Evolutionary conservation across 2,329 filamentous ascomycete genomes (phyloP).

Genomic region (Alternaria hordeiaustralica): DNA sequence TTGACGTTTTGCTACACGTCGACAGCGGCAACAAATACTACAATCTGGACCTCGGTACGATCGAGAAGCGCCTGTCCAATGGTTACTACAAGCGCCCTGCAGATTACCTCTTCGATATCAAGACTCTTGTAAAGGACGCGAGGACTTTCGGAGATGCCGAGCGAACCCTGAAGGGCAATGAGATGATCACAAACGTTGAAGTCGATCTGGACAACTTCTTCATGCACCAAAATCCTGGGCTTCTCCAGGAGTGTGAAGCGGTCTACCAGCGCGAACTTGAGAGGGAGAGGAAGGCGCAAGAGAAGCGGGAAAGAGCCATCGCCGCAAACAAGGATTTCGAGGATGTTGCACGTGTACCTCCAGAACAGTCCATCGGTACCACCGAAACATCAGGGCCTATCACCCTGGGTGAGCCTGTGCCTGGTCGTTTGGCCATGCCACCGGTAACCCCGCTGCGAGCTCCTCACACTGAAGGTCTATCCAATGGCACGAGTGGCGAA

Average conservation of each 20-base stretch:
- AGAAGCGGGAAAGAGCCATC: constrained; percentile 54
- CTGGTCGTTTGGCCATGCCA: constrained; percentile 53
- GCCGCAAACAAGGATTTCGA: constrained; percentile 50
- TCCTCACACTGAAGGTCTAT: constrained; percentile 60
- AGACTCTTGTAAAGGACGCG: constrained; percentile 82
- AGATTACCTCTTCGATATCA: constrained; percentile 89
- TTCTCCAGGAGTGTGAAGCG: constrained; percentile 73
- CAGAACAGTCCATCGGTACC: constrained; percentile 52
- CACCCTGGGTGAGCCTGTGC: constrained; percentile 68
- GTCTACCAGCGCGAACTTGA: constrained; percentile 73
- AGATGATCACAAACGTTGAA: constrained; percentile 90
- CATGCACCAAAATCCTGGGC: constrained; percentile 61
- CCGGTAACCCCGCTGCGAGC: constrained; percentile 52
- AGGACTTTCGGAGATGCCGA: constrained; percentile 83
- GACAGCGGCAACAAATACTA: constrained; percentile 87
- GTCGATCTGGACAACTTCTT: constrained; percentile 82
- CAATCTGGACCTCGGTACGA: constrained; percentile 89
- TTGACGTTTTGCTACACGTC: constrained; percentile 76
- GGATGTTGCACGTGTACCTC: constrained; percentile 49
- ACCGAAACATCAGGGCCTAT: constrained; percentile 55
- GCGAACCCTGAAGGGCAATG: constrained; percentile 83
- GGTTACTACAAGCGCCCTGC: constrained; percentile 91
- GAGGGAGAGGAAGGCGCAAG: constrained; percentile 67
- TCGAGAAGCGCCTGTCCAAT: constrained; percentile 95
- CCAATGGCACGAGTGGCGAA: constrained; percentile 61